Conservation (phyloP, 495 filamentous ascomycete species). For the Bacidia rubella region DNA sequence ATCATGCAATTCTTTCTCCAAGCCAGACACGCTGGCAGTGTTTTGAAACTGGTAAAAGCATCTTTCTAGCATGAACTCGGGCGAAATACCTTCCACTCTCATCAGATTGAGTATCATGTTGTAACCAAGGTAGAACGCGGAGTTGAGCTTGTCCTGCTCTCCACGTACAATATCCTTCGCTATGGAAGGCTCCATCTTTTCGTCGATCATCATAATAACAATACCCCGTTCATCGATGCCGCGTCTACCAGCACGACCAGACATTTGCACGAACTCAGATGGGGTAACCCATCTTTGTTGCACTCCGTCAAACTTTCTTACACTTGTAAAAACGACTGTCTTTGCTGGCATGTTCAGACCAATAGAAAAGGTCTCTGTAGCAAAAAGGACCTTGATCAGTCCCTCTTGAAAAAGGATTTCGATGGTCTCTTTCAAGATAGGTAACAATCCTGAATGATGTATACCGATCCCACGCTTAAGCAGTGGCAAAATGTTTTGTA, state of each 20-base stretch:
- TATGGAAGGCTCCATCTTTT: constrained; percentile 86
- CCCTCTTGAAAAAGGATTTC: constrained; percentile 98
- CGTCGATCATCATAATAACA: constrained; percentile 98
- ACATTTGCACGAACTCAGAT: constrained; percentile 98
- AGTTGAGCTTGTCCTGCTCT: constrained; percentile 91
- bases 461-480: constrained; percentile 87
- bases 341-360: constrained; percentile 98
- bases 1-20: constrained; percentile 67
- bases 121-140: constrained; percentile 95
- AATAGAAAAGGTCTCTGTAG: constrained; percentile 97
- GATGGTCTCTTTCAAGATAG: constrained; percentile 96
- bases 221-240: constrained; percentile 97
- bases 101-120: constrained; percentile 98
- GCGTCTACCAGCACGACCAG: constrained; percentile 86
- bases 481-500: constrained; percentile 79
- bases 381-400: constrained; percentile 93
- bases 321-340: constrained; percentile 94
- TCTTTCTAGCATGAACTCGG: constrained; percentile 89
- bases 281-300: constrained; percentile 73
- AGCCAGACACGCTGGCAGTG: constrained; percentile 61
- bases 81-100: constrained; percentile 89
- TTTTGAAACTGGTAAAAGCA: constrained; percentile 99
- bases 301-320: constrained; percentile 88
- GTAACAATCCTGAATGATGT: constrained; percentile 89
- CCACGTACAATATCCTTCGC: constrained; percentile 92